phyloP scores from a whole-genome alignment of 768 basidiomycete genomes.

The Calocybe indica region DNA sequence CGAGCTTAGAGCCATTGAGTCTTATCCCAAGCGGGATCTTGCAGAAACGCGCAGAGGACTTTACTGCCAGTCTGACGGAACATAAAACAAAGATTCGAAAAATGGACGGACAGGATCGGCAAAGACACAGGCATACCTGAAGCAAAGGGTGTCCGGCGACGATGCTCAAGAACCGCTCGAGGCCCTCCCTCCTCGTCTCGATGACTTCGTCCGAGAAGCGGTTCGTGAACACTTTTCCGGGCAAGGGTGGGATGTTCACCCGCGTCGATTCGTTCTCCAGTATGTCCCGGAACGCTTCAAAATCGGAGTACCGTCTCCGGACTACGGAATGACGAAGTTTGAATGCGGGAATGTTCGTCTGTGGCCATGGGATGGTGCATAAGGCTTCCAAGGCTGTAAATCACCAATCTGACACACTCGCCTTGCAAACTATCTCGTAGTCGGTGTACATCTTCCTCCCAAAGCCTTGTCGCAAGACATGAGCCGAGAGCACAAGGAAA shows the following conservation, averaged over 20 bases:
- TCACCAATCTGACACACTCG: constrained; percentile 22
- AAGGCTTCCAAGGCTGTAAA: background rate
- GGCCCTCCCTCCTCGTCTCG: constrained; percentile 82
- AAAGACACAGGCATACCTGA: constrained; percentile 54
- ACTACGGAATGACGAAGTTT: constrained; percentile 92
- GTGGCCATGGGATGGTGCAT: background rate
- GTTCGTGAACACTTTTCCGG: constrained; percentile 98
- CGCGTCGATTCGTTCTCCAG: constrained; percentile 95
- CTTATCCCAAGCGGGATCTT: constrained; percentile 91
- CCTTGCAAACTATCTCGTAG: constrained; percentile 98
- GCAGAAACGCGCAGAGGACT: constrained; percentile 91
- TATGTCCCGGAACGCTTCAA: constrained; percentile 96
- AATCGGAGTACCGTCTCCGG: constrained; percentile 85
- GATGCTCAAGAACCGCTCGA: constrained; percentile 92
- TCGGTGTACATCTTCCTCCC: constrained; percentile 99
- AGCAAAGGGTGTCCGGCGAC: constrained; percentile 96
- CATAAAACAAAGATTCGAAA: background rate
- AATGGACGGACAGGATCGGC: background rate
- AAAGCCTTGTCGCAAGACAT: constrained; percentile 50
- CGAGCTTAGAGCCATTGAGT: constrained; percentile 57
- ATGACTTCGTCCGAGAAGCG: constrained; percentile 98
- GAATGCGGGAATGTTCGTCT: constrained; percentile 99
- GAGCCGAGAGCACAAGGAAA: background rate
- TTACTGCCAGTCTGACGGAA: constrained; percentile 84
- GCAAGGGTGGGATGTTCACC: constrained; percentile 95